Percentiles rank a stretch among this genome's conserved stretches.
phyloP scores from a whole-genome alignment of 164 flowering plant species.

The Protea cynaroides region DNA sequence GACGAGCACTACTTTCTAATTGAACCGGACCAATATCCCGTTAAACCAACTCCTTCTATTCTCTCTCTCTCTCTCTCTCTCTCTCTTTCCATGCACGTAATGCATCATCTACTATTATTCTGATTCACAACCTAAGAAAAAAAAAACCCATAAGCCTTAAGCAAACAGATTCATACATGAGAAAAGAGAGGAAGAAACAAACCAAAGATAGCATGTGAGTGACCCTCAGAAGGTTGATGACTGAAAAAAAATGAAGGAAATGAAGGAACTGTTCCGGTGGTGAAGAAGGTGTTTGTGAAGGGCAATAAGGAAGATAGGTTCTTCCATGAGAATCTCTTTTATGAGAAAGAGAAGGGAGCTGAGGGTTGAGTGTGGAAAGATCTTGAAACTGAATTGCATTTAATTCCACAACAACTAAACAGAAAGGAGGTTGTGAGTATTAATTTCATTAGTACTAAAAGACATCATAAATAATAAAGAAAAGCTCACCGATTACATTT shows the following conservation, averaged over 20 bases:
- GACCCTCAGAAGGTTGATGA: no score
- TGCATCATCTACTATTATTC: not conserved
- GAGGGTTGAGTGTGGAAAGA: no score
- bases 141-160: no score
- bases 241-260: not conserved
- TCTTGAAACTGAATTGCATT: constrained; percentile 10
- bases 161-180: no score
- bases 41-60: not conserved
- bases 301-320: not conserved
- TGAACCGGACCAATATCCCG: constrained; percentile 19
- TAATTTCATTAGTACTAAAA: constrained; percentile 3
- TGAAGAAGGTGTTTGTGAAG: not conserved
- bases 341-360: not conserved
- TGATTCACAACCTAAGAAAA: no score
- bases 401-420: constrained; percentile 13
- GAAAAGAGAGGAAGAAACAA: no score
- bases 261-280: not conserved
- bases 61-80: not conserved
- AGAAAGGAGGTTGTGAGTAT: constrained; percentile 10
- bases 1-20: constrained; percentile 8
- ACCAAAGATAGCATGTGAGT: no score
- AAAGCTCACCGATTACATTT: not conserved
- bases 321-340: constrained; percentile 5
- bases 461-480: not conserved
- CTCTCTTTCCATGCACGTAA: no score